Evolutionary conservation across 176 grass and related monocot species (phyloP), one percentile per base, ranked within the genome.

Genomic region (Raddia distichophylla): DNA sequence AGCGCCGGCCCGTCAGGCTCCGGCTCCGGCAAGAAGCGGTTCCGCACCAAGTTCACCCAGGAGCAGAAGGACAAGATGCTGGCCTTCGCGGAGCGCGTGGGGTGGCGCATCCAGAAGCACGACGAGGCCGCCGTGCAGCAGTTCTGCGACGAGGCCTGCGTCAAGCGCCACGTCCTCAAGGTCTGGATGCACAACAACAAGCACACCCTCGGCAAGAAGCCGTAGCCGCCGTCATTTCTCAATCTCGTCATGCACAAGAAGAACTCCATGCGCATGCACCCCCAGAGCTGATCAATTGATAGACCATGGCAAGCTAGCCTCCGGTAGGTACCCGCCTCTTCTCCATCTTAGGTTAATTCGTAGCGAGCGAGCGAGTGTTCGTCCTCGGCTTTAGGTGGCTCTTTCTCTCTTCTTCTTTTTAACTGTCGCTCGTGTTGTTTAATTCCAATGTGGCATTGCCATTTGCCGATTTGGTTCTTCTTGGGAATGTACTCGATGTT

Each of bases 161-260:
- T 98, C 73, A 90, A 87, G 66, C 91, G 92, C 64, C 94, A 97
- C 81, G 94, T 97, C 20, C 85, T 97, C 82, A 97, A 97, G 89
- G 94, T 97, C 2, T 97, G 94, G 94, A 97, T 97, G 94, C 94
- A 97, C 87, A 97, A 97, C 86, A 91, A 97, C 89, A 97, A 97
- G 94, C 84, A 97, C 79, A 90, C 88, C 82, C 88, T 93, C 64
- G 88, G 94, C 82, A 97, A 97, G 87, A 97, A 94, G 87, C 91
- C 87, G 42, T 87, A 81, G 60, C 37, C 37, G 37, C 37, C 37
- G 37, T 5, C 57, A 9, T 33, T 33, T 53, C 54, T 51, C 17
- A 5, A 37, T 2, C 20, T 69, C 58, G 42, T 32, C 5, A 70
- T 69, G 60, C 73, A 67, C 80, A 61, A 73, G 37, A 14, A n/a